Percentiles rank a stretch among this genome's conserved stretches.
phyloP scores from a whole-genome alignment of 257 asterid species.

The Sherardia arvensis region DNA sequence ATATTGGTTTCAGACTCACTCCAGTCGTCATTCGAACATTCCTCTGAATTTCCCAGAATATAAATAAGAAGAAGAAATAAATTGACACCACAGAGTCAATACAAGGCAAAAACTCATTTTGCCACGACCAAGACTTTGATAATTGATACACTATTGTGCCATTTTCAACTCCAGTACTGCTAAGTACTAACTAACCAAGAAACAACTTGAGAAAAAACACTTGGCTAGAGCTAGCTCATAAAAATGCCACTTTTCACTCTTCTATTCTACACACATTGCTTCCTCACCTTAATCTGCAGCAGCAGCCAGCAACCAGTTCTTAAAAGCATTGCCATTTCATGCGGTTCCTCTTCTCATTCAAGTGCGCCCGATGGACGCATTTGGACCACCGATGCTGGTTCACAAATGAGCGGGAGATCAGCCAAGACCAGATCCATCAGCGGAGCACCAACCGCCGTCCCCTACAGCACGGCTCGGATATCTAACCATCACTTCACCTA shows the following conservation, averaged over 20 bases:
- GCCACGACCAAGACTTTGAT: slow-evolving; percentile 1
- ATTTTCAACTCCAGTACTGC: background rate
- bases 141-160: too few relatives aligned
- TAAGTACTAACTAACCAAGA: too few relatives aligned
- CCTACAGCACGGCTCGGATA: slow-evolving; percentile 21
- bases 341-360: slow-evolving; percentile 37
- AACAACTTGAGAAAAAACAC: background rate
- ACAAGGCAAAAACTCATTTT: background rate
- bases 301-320: slow-evolving; percentile 9
- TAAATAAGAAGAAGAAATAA: background rate
- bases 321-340: slow-evolving; percentile 36
- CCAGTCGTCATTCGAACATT: background rate
- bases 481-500: slow-evolving; percentile 22
- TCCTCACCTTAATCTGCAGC: slow-evolving; percentile 11
- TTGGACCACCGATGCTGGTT: slow-evolving; percentile 39
- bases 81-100: too few relatives aligned
- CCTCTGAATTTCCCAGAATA: slow-evolving; percentile 3
- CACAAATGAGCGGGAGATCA: slow-evolving; percentile 32
- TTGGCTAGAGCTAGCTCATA: too few relatives aligned
- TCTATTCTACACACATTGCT: slow-evolving; percentile 13
- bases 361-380: slow-evolving; percentile 34
- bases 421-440: slow-evolving; percentile 23
- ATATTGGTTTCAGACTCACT: background rate
- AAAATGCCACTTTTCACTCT: slow-evolving; percentile 11
- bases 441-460: slow-evolving; percentile 1